phyloP scores from a whole-genome alignment of 2,329 filamentous ascomycete genomes.

The Pyricularia grisea region DNA sequence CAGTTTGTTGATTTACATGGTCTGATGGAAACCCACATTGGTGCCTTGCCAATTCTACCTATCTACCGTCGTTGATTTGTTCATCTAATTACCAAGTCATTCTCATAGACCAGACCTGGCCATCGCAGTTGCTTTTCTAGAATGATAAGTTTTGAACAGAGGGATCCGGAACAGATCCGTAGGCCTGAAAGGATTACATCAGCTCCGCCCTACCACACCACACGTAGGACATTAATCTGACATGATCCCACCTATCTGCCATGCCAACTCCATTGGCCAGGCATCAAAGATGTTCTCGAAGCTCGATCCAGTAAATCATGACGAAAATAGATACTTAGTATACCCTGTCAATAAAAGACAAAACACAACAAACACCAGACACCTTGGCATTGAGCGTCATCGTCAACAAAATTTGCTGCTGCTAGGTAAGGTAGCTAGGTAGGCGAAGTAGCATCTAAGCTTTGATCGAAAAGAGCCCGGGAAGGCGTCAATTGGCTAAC shows the following conservation, averaged over 20 bases:
- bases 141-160: background rate
- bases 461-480: background rate
- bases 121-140: background rate
- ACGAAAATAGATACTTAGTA: background rate
- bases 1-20: background rate
- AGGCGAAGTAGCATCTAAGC: background rate
- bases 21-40: background rate
- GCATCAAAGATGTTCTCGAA: background rate
- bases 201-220: background rate
- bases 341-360: background rate
- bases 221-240: background rate
- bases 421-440: too few relatives aligned
- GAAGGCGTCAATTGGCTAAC: background rate
- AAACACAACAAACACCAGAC: background rate
- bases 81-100: background rate
- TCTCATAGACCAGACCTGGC: background rate
- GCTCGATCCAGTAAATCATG: background rate
- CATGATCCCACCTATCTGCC: background rate
- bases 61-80: background rate
- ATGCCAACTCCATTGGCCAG: background rate
- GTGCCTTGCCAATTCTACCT: background rate
- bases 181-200: background rate
- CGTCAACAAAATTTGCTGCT: background rate
- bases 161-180: background rate
- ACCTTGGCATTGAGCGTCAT: background rate